Conservation (phyloP, 2,329 filamentous ascomycete genomes). For the Cytospora piceae region DNA sequence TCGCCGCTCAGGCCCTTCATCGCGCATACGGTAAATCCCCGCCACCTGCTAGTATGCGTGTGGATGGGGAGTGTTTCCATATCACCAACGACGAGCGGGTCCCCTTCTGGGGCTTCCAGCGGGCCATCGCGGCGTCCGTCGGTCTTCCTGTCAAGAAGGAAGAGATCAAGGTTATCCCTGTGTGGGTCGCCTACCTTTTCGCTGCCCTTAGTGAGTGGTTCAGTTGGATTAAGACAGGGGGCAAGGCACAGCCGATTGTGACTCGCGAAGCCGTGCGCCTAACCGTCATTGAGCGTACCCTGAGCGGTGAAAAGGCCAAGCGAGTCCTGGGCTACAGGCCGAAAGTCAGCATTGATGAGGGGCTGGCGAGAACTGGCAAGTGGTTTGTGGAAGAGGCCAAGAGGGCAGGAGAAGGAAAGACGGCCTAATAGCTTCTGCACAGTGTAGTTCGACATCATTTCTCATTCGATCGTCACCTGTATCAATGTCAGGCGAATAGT, state of each 20-base stretch:
- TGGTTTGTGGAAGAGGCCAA: slow-evolving; percentile 31
- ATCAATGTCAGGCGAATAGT: neutral
- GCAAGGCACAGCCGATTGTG: slow-evolving; percentile 28
- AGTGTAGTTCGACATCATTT: neutral
- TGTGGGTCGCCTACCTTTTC: slow-evolving; percentile 34
- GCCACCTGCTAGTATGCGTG: slow-evolving; percentile 30
- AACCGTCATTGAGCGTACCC: slow-evolving; percentile 30
- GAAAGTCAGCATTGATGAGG: slow-evolving; percentile 30
- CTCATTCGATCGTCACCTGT: neutral
- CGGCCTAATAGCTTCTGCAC: neutral
- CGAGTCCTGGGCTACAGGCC: slow-evolving; percentile 33
- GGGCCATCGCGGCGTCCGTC: slow-evolving; percentile 34
- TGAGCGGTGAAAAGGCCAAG: slow-evolving; percentile 33
- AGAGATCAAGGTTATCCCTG: slow-evolving; percentile 34
- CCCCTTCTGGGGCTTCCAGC: slow-evolving; percentile 41
- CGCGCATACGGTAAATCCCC: slow-evolving; percentile 32
- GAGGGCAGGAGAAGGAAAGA: neutral
- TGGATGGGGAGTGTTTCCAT: slow-evolving; percentile 42
- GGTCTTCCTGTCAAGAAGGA: slow-evolving; percentile 33
- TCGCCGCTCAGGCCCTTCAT: slow-evolving; percentile 38
- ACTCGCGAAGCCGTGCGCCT: slow-evolving; percentile 31
- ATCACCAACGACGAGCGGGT: slow-evolving; percentile 40
- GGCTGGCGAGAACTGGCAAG: slow-evolving; percentile 30
- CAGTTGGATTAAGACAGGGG: slow-evolving; percentile 29
- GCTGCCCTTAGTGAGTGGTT: slow-evolving; percentile 36